These are phyloP conservation scores for Kluyveromyces nonfermentans DNA, from an alignment of 805 yeast genomes.

Conservation along the genomic window DNA sequence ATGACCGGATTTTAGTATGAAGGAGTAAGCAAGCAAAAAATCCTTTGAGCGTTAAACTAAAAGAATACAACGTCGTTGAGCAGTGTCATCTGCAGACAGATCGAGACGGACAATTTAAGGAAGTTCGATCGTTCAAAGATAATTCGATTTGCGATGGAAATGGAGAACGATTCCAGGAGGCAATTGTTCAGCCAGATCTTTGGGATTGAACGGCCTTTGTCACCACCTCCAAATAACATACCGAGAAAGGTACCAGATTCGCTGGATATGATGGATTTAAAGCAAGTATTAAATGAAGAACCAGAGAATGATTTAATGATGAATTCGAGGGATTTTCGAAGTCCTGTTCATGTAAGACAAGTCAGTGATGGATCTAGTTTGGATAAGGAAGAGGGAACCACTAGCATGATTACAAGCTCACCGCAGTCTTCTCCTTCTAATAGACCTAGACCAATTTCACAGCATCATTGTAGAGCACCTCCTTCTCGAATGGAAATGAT, in stretches of 20 bases:
- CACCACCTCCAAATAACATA: background rate
- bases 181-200: constrained; percentile 21
- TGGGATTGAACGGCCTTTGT: constrained; percentile 17
- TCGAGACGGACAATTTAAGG: background rate
- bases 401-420: constrained; percentile 1
- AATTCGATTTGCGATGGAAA: background rate
- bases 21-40: background rate
- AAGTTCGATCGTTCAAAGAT: background rate
- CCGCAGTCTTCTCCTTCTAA: constrained; percentile 5
- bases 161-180: constrained; percentile 5
- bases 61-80: background rate
- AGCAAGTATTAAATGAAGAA: constrained; percentile 2
- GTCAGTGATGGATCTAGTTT: constrained; percentile 2
- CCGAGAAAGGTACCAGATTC: constrained; percentile 11
- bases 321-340: background rate
- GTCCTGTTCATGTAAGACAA: constrained; percentile 2
- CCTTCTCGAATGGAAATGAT: constrained; percentile 4
- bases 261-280: constrained; percentile 2
- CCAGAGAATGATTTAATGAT: background rate
- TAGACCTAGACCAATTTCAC: background rate
- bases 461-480: constrained; percentile 2
- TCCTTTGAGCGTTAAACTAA: background rate
- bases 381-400: background rate
- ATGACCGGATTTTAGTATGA: background rate
- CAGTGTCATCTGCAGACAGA: background rate